Conservation (phyloP, 441 rosid genomes). For the Populus hybrid region DNA sequence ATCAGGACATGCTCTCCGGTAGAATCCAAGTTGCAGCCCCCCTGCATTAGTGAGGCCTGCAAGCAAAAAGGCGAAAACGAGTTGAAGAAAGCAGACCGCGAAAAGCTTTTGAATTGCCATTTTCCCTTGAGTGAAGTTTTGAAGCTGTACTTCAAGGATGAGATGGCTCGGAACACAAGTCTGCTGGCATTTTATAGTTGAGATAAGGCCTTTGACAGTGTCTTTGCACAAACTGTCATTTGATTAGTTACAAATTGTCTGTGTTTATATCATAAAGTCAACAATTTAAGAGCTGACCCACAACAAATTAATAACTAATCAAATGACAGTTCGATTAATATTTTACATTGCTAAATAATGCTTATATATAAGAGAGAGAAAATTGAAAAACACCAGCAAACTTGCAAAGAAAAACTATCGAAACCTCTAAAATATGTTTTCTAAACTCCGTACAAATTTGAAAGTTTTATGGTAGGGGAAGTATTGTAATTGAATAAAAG, state of each 20-base stretch:
- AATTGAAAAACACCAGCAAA: too few relatives aligned
- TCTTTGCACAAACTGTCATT: background rate
- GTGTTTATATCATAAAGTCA: background rate
- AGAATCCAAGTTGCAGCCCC: conserved; percentile 36
- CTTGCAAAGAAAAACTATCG: too few relatives aligned
- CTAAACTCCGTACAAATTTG: too few relatives aligned
- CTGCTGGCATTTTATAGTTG: background rate
- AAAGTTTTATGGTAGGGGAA: too few relatives aligned
- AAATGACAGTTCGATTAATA: too few relatives aligned
- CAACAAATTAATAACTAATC: background rate
- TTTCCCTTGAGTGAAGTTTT: background rate
- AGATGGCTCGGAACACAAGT: background rate
- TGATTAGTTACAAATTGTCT: background rate
- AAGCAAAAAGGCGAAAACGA: conserved; percentile 25
- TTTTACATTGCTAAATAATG: too few relatives aligned
- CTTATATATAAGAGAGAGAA: too few relatives aligned
- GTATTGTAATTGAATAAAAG: too few relatives aligned
- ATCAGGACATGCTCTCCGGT: conserved; percentile 39
- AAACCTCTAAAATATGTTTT: too few relatives aligned
- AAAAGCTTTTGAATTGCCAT: conserved; percentile 38
- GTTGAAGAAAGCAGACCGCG: conserved; percentile 24
- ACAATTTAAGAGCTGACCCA: background rate
- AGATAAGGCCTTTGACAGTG: background rate
- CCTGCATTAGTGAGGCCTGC: conserved; percentile 15
- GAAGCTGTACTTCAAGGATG: background rate